Percentiles rank a stretch among this genome's conserved stretches.
phyloP scores from a whole-genome alignment of 306 rosid genomes.

The Medicago ruthenica region DNA sequence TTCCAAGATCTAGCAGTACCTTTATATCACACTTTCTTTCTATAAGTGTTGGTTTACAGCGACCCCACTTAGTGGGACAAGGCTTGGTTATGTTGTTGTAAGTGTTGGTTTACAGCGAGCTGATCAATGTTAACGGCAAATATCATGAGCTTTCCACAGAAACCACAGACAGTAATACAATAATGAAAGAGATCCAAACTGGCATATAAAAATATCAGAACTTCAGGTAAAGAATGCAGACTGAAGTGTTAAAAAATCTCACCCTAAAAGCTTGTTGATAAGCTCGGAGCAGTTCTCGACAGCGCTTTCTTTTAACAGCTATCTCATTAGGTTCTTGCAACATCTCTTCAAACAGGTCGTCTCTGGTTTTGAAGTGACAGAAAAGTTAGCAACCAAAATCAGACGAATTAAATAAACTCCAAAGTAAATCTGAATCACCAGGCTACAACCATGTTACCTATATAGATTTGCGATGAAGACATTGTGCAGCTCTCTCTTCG shows the following conservation, averaged over 20 bases:
- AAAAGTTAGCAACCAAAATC: slow-evolving; percentile 34
- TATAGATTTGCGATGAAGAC: slow-evolving; percentile 89
- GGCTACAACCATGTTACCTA: slow-evolving; percentile 57
- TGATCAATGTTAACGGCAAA: neutral
- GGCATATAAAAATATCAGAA: slow-evolving; percentile 21
- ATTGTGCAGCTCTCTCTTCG: slow-evolving; percentile 88
- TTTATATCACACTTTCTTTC: neutral
- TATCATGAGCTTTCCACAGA: slow-evolving; percentile 19
- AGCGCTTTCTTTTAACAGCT: slow-evolving; percentile 77
- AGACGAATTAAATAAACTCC: slow-evolving; percentile 8
- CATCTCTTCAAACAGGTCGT: slow-evolving; percentile 87
- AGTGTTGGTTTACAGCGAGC: slow-evolving; percentile 10
- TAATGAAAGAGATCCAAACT: slow-evolving; percentile 3
- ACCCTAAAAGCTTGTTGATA: slow-evolving; percentile 89
- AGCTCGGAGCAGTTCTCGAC: slow-evolving; percentile 80
- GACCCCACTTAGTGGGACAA: too few relatives aligned
- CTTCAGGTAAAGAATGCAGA: neutral
- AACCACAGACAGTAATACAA: slow-evolving; percentile 5
- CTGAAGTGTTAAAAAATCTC: slow-evolving; percentile 40
- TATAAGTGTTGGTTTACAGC: slow-evolving; percentile 7
- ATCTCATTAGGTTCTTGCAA: slow-evolving; percentile 89
- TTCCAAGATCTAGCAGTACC: neutral
- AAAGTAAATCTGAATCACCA: slow-evolving; percentile 13
- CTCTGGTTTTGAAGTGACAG: slow-evolving; percentile 55
- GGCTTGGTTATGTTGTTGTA: too few relatives aligned